phyloP scores from a whole-genome alignment of 1,139 yeast species.

The Saccharomyces hybrid region DNA sequence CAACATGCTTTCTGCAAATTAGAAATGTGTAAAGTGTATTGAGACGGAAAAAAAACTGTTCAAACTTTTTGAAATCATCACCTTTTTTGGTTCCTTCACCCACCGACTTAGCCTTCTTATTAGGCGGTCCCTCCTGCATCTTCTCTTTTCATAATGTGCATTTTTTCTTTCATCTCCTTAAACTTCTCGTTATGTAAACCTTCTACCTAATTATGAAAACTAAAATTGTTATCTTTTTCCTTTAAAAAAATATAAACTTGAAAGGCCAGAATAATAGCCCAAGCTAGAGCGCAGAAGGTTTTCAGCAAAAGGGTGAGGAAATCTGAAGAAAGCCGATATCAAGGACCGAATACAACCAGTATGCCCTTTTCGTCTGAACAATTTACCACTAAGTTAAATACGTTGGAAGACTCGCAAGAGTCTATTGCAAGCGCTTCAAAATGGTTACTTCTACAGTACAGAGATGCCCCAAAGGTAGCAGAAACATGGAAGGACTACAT shows the following conservation, averaged over 20 bases:
- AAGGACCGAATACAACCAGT: not conserved
- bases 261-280: not conserved
- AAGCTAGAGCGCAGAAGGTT: not conserved
- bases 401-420: constrained; percentile 73
- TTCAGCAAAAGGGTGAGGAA: not conserved
- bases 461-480: constrained; percentile 56
- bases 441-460: constrained; percentile 74
- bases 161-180: not conserved
- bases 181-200: not conserved
- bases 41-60: constrained; percentile 39
- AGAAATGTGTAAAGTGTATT: constrained; percentile 52
- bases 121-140: not conserved
- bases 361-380: constrained; percentile 34
- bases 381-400: constrained; percentile 49
- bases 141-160: not conserved
- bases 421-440: constrained; percentile 78
- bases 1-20: constrained; percentile 45
- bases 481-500: constrained; percentile 48
- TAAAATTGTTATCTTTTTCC: not conserved
- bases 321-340: not conserved
- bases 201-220: not conserved
- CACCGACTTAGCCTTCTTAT: not conserved
- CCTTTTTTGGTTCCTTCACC: not conserved
- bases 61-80: constrained; percentile 32
- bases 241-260: not conserved